Evolutionary conservation across 345 rosid genomes (phyloP).

Genomic region (Eucalyptus sp.): DNA sequence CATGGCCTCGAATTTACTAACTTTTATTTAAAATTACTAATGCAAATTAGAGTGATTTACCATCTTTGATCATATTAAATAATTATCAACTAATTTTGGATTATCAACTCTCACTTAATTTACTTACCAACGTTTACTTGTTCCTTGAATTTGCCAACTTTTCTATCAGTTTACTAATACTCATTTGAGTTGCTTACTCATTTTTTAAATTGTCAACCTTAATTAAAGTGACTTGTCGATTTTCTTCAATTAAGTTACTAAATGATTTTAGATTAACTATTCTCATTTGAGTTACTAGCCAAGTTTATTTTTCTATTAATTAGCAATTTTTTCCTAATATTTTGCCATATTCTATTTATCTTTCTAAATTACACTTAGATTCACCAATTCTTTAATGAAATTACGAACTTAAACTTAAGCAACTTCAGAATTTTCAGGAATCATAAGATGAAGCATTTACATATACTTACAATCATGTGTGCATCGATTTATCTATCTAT

Average conservation of each 20-base stretch:
- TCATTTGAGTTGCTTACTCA: neutral
- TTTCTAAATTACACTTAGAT: too few species aligned
- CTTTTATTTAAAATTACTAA: neutral
- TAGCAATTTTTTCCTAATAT: too few species aligned
- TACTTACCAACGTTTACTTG: accelerated
- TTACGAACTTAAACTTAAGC: too few species aligned
- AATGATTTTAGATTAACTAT: too few species aligned
- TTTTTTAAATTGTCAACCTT: neutral
- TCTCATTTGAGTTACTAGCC: too few species aligned
- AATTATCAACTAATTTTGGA: neutral
- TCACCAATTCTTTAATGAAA: too few species aligned
- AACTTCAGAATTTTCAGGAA: too few species aligned
- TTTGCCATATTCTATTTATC: too few species aligned
- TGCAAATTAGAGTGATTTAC: neutral
- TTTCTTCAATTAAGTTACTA: neutral
- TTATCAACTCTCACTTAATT: accelerated
- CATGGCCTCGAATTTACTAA: neutral
- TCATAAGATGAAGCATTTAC: too few species aligned
- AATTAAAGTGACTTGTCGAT: accelerated
- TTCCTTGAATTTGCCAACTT: neutral
- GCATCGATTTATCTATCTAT: accelerated
- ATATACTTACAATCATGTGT: too few species aligned
- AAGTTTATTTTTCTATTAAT: too few species aligned
- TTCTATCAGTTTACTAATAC: accelerated
- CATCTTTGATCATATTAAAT: neutral